These are phyloP conservation scores for Decorospora gaudefroyi DNA, from an alignment of 2,329 filamentous ascomycete genomes.

Conservation along the genomic window DNA sequence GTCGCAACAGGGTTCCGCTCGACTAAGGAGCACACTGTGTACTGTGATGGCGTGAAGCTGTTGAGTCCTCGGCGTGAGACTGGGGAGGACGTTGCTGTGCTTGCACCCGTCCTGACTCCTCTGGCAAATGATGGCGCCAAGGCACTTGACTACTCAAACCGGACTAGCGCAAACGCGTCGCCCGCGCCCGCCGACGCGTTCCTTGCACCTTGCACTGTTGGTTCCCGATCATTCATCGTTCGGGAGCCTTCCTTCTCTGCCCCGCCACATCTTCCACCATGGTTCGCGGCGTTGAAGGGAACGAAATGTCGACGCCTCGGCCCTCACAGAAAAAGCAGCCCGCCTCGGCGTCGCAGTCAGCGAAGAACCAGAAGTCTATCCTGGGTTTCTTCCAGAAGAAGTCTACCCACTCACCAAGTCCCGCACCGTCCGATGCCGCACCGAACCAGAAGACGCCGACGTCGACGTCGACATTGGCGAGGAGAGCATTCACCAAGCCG, in stretches of 20 bases:
- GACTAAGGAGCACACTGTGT: no score
- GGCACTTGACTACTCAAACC: conserved; percentile 1
- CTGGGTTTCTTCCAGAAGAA: conserved; percentile 77
- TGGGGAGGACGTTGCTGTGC: no score
- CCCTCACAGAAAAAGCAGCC: conserved; percentile 54
- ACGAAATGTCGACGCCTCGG: conserved; percentile 53
- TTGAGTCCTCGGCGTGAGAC: no score
- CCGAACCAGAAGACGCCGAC: conserved; percentile 33
- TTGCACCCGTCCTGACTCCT: no score
- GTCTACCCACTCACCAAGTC: conserved; percentile 54
- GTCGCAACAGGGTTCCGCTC: no score
- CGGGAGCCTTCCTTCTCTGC: background rate
- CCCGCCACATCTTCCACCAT: conserved; percentile 29
- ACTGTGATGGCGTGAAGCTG: no score
- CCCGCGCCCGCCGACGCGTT: no score
- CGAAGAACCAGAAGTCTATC: conserved; percentile 71
- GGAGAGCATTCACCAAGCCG: conserved; percentile 42
- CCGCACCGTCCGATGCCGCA: conserved; percentile 40
- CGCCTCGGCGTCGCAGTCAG: conserved; percentile 52
- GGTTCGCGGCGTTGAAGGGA: conserved; percentile 54
- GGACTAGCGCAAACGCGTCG: conserved; percentile 14
- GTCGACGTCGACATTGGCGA: conserved; percentile 32
- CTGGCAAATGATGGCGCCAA: no score
- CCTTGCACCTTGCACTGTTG: conserved; percentile 6
- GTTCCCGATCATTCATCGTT: background rate